These are phyloP conservation scores for Chaetomium tenue DNA, from an alignment of 495 filamentous ascomycete genomes.

Conservation along the genomic window DNA sequence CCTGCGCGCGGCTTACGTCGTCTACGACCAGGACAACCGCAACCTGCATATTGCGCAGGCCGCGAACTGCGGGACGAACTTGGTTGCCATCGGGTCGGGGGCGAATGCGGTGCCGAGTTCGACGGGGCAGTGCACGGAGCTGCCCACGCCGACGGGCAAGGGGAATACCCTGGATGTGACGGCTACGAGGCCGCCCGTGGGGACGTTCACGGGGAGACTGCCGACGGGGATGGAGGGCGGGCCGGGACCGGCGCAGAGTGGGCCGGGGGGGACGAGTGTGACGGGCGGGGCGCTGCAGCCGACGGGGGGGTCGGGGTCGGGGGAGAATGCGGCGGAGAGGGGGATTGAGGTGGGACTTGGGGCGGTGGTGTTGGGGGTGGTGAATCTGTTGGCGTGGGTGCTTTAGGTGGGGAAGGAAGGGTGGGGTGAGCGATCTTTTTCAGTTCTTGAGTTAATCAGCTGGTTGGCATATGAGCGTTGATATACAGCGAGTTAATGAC, in stretches of 20 bases:
- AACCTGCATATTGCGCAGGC: slow-evolving; percentile 40
- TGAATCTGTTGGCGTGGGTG: slow-evolving; percentile 2
- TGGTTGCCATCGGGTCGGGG: slow-evolving; percentile 36
- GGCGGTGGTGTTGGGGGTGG: not conserved
- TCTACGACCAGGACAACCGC: slow-evolving; percentile 41
- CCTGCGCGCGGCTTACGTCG: slow-evolving; percentile 37
- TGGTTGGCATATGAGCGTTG: not conserved
- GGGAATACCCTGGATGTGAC: slow-evolving; percentile 18
- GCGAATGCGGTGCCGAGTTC: slow-evolving; percentile 25
- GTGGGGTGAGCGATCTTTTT: not conserved
- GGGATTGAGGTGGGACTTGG: not conserved
- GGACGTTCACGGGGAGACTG: slow-evolving; percentile 13
- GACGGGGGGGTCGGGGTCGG: not conserved
- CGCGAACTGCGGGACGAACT: slow-evolving; percentile 36
- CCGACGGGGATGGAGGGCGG: slow-evolving; percentile 21
- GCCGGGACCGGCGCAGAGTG: slow-evolving; percentile 22
- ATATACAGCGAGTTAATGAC: not conserved
- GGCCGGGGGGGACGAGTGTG: not conserved
- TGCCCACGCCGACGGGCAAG: slow-evolving; percentile 13
- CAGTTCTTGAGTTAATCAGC: not conserved
- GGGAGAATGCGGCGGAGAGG: slow-evolving; percentile 5
- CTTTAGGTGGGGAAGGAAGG: slow-evolving; percentile 10
- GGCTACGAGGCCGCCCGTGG: slow-evolving; percentile 14
- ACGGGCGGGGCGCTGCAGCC: not conserved
- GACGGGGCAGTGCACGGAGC: slow-evolving; percentile 22